These are phyloP conservation scores for Fusarium xylarioides DNA, from an alignment of 2,329 filamentous ascomycete genomes.

Conservation along the genomic window DNA sequence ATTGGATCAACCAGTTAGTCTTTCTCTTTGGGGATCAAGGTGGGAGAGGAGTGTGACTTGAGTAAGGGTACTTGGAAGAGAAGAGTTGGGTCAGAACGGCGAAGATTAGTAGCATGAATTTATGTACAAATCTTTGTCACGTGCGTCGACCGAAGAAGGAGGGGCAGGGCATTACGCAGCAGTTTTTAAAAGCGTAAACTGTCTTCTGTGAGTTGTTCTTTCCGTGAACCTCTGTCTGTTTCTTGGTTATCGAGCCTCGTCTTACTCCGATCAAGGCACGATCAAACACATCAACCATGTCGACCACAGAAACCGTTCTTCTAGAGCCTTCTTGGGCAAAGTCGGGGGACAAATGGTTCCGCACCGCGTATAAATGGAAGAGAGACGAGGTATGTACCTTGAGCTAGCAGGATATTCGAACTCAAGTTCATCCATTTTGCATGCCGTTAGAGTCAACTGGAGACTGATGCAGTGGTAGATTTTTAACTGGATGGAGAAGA, in stretches of 20 bases:
- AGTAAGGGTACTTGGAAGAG: not conserved
- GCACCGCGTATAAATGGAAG: not conserved
- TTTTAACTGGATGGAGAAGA: not conserved
- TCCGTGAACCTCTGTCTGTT: not conserved
- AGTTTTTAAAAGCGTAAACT: not conserved
- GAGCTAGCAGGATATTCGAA: fast-evolving
- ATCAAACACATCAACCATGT: not conserved
- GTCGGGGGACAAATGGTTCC: not conserved
- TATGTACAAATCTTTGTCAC: not conserved
- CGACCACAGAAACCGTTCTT: fast-evolving
- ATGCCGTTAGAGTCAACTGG: fast-evolving
- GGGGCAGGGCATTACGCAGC: not conserved
- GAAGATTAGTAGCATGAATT: not conserved
- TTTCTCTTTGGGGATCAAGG: not conserved
- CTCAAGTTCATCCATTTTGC: not conserved
- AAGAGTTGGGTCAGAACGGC: not conserved
- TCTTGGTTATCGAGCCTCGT: fast-evolving
- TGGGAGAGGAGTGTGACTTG: not conserved
- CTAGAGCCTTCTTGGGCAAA: not conserved
- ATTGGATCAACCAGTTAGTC: not conserved
- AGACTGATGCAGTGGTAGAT: not conserved
- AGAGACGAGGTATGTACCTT: not conserved
- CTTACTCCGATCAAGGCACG: not conserved
- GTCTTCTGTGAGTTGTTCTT: not conserved
- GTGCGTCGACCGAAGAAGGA: not conserved